Evolutionary conservation across 306 rosid genomes (phyloP).

Genomic region (Parietaria judaica): DNA sequence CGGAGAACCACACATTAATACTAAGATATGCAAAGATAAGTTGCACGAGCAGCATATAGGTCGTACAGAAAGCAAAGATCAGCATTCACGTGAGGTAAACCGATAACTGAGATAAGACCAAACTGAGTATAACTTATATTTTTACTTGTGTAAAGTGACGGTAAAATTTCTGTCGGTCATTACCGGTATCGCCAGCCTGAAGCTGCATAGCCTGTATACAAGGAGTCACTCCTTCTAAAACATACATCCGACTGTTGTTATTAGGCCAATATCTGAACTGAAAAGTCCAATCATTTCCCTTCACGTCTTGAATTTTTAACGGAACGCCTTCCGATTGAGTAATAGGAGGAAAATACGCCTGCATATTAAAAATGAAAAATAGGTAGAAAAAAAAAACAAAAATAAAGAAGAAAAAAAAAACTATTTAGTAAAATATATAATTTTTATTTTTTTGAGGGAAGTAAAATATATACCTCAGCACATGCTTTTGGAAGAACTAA

Average conservation of each 20-base stretch:
- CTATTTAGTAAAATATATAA: slow-evolving; percentile 1
- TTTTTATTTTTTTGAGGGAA: too few species aligned
- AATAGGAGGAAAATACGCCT: slow-evolving; percentile 91
- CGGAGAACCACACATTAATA: slow-evolving; percentile 13
- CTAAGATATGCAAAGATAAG: slow-evolving; percentile 1
- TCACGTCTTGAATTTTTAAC: slow-evolving; percentile 77
- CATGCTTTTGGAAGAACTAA: slow-evolving; percentile 99
- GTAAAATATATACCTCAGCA: slow-evolving; percentile 66
- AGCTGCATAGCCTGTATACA: slow-evolving; percentile 94
- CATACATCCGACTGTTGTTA: slow-evolving; percentile 98
- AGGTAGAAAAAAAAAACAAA: slow-evolving; percentile 4
- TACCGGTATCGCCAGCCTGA: slow-evolving; percentile 93
- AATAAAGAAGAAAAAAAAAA: background rate
- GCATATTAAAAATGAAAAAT: slow-evolving; percentile 26
- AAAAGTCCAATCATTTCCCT: slow-evolving; percentile 93
- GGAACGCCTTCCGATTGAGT: slow-evolving; percentile 96
- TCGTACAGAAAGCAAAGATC: background rate
- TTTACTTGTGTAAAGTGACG: background rate
- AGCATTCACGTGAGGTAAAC: background rate
- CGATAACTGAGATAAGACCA: background rate
- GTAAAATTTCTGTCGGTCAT: background rate
- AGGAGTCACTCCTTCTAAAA: slow-evolving; percentile 99
- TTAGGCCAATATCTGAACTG: slow-evolving; percentile 99
- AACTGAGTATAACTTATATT: background rate
- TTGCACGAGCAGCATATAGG: background rate